Conservation (phyloP, 1,284 basidiomycete genomes). For the Neonothopanus nambi region DNA sequence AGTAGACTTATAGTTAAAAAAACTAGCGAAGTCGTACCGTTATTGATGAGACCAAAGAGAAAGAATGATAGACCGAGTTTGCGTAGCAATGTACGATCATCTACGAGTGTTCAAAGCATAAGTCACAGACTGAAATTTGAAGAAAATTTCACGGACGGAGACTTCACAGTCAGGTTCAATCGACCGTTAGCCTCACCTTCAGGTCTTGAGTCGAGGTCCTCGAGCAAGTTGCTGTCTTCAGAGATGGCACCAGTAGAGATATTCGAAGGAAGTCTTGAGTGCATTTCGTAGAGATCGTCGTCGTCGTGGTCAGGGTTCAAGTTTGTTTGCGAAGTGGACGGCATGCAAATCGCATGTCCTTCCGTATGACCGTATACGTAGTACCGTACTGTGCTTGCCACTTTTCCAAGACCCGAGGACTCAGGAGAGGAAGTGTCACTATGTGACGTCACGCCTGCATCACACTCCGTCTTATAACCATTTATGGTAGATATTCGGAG, state of each 20-base stretch:
- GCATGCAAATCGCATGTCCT: conserved; percentile 6
- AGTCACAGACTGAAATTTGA: neutral
- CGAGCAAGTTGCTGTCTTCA: conserved; percentile 8
- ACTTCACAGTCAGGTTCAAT: conserved; percentile 10
- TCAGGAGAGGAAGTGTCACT: too few relatives aligned
- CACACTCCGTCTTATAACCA: too few relatives aligned
- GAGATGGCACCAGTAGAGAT: conserved; percentile 3
- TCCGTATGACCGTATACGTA: neutral
- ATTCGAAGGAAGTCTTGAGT: conserved; percentile 12
- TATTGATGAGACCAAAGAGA: conserved; percentile 61
- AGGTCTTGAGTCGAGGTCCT: conserved; percentile 5
- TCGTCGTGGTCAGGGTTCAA: neutral
- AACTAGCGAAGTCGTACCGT: conserved; percentile 36
- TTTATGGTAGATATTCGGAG: too few relatives aligned
- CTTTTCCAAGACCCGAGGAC: neutral
- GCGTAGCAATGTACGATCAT: conserved; percentile 24
- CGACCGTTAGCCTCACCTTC: conserved; percentile 17
- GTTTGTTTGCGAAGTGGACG: neutral
- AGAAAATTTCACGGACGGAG: neutral
- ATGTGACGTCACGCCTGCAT: neutral
- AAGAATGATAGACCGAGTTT: conserved; percentile 58
- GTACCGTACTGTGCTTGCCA: neutral
- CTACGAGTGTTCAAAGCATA: neutral
- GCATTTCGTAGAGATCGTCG: conserved; percentile 21
- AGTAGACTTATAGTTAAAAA: neutral